Base-by-base conservation (phyloP, 768 basidiomycete genomes). In the Coprinopsis strossmayeri region DNA sequence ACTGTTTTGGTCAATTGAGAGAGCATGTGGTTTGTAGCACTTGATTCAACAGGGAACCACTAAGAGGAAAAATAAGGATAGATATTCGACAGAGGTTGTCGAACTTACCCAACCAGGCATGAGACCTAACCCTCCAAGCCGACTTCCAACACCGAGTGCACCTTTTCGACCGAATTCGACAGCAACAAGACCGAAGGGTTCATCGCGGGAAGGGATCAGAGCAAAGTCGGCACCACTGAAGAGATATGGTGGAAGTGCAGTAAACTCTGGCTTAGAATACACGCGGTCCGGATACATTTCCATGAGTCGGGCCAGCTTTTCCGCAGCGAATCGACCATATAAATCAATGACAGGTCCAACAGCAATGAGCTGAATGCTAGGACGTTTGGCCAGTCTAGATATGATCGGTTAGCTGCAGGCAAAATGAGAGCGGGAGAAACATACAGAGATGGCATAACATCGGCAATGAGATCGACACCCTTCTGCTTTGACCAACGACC, bases 401-500 rank as follows among this genome's bases (percentile, higher is more conserved):
- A 40, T 17, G 37, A 32, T 45, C 46, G 57, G 3, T 25, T 27
- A 44, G n/a, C 28, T 51, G 28, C 46, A 40, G 34, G 24, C 42
- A 15, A 45, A 55, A 20, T 30, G 42, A n/a, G n/a, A 32, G 5
- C 5, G 27, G n/a, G 30, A 28, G 25, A 7, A 11, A 77, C 87
- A 58, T 60, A 89, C 83, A 96, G 60, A 2, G 79, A 76, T 20
- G 92, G 93, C 88, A 96, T 89, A 53, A 96, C 84, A 66, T 96
- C 93, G 7, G 93, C 93, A 55, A 96, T 96, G 35, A 96, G 71
- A 68, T 96, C 93, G n/a, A 96, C 91, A 67, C 89, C 93, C 67
- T 96, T 96, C 66, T 96, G 93, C 66, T 95, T 96, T 3, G 93
- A 96, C 93, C 93, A 96, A 54, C 93, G 86, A 62, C 93, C 93